Base-by-base conservation (phyloP, 768 basidiomycete species). In the Tulasnella sp. region DNA sequence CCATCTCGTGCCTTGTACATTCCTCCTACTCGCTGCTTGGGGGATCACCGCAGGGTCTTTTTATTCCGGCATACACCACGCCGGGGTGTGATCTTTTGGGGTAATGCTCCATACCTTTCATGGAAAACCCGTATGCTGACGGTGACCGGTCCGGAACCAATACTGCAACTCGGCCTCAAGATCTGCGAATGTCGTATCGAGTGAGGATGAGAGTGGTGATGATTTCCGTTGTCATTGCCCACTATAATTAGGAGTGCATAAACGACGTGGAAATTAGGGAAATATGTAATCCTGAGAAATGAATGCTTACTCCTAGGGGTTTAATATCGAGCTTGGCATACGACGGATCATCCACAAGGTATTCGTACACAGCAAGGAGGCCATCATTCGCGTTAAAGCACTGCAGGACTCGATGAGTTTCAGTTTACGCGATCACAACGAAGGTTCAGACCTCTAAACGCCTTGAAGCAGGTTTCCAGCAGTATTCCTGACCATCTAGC, bases 171-270 rank as follows among this genome's bases (percentile, higher is more conserved):
- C 11, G 28, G 28, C 1, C 60, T 64, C 28, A 64, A 64, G 60
- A 64, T 64, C 60, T 24, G 93, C 93, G 94, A 44, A 93, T 84
- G 37, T 87, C 86, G 81, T 89, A 88, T 44, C 92, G 91, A 84
- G 93, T 93, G 75, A 95, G 87, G 75, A 89, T 88, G 79, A 95
- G 89, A 4, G 93, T 93, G 14, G 94, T 92, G 83, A 95, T 85
- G 82, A 95, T 90, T 85, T 95, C 94, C 12, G 94, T 95, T 80
- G 93, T 88, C 81, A 93, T 84, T 34, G 89, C 20, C 78, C 78
- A 80, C 77, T 78, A 9, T 16, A n/a, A 20, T 46, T 14, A 64
- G 24, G n/a, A n/a, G 31, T 7, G 31, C 60, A 31, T 41, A 31
- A 74, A 34, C 34, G n/a, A 72, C 34, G 40, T 42, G 42, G 42